Base-by-base conservation (phyloP, 2,329 filamentous ascomycete species). In the Neurospora sp. region DNA sequence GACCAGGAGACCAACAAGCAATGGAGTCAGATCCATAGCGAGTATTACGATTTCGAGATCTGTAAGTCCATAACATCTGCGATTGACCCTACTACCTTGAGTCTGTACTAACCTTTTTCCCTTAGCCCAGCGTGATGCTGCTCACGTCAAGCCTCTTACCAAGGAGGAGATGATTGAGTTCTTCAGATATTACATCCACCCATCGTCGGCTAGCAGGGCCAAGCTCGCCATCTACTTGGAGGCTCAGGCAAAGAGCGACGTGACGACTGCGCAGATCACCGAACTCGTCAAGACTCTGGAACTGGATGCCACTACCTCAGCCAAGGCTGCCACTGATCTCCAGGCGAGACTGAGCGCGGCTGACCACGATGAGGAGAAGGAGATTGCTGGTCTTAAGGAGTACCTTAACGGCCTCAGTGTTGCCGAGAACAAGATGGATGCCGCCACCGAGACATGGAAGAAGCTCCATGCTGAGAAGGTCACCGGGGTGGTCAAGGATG, bases 21-120 rank as follows among this genome's bases (percentile, higher is more conserved):
- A 78, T 97, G 93, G 94, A 85, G 85, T 68, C 93, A 97, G 76
- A 93, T 99, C 74, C 87, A 88, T 68, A 91, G 86, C 68, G 94
- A 97, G 78, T 92, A 91, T 74, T 96, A 94, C 79, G 93, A 97
- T 79, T 99, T 98, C 80, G 86, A 93, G 76, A 89, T 91, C 78
- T 88, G 95, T 93, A 84, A 79, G 87, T 83, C 46, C 36, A 68
- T 38, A n/a, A 11, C 28, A 36, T 4, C 28, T 38, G 33, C 15
- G 39, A 46, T 19, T 43, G 15, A 17, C 19, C 13, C 4, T 13
- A 58, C 33, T 17, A 28, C 36, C 33, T 23, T 15, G 15, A 62
- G 4, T 68, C 10, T 38, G 68, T 67, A 68, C 72, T 69, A 33
- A 73, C 42, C 33, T 66, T 66, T 66, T 38, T 23, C 67, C 4